Evolutionary conservation across 2,329 filamentous ascomycete species (phyloP).

Genomic region (Didymella pomorum): DNA sequence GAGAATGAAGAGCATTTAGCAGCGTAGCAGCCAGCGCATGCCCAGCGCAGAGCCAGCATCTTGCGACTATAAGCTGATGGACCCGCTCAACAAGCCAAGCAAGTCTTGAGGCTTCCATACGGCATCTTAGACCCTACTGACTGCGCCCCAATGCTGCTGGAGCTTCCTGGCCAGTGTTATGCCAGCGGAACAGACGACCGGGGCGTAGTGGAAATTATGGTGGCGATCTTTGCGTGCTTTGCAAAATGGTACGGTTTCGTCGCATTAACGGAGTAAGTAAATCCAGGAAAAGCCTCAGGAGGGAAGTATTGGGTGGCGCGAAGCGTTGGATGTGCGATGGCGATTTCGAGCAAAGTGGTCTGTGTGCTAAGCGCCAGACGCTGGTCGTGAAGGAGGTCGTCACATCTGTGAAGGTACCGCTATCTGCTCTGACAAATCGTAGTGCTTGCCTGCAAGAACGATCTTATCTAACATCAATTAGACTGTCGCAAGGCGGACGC

Average conservation of each 20-base stretch:
- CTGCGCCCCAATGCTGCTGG: conserved; percentile 28
- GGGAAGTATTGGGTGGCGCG: conserved; percentile 18
- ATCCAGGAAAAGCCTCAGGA: conserved; percentile 20
- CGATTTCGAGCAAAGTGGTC: conserved; percentile 13
- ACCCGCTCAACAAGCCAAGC: conserved; percentile 14
- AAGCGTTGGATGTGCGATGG: conserved; percentile 26
- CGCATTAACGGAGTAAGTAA: conserved; percentile 15
- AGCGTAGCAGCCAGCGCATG: conserved; percentile 30
- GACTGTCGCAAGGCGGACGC: conserved; percentile 2
- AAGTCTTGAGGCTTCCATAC: not conserved
- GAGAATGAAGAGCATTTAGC: conserved; percentile 22
- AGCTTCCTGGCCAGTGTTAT: conserved; percentile 24
- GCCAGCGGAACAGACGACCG: conserved; percentile 9
- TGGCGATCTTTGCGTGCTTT: not conserved
- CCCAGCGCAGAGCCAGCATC: conserved; percentile 8
- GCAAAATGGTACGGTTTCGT: conserved; percentile 6
- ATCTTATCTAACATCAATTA: not conserved
- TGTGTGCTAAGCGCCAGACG: conserved; percentile 26
- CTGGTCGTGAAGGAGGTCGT: conserved; percentile 21
- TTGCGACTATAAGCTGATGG: conserved; percentile 22
- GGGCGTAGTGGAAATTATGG: conserved; percentile 22
- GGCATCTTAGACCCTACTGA: conserved; percentile 9
- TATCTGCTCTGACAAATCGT: not conserved
- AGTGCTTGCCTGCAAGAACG: not conserved
- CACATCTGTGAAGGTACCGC: conserved; percentile 12